Percentiles rank a stretch among this genome's conserved stretches.
Conservation (phyloP, 1,284 basidiomycete species). For the Cryptococcus sp. region DNA sequence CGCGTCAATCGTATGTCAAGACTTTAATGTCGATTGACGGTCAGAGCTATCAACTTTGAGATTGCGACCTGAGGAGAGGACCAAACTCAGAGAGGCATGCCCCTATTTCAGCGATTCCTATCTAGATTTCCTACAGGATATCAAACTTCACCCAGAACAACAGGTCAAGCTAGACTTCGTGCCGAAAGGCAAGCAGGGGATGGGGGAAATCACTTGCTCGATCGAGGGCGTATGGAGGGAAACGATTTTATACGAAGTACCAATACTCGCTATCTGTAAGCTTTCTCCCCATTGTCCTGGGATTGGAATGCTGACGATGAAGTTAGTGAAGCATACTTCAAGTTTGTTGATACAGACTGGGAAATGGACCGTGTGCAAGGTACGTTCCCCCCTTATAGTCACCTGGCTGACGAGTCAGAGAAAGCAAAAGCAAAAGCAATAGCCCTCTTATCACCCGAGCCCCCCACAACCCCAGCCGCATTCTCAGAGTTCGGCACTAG, state of each 20-base stretch:
- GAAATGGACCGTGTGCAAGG: conserved; percentile 70
- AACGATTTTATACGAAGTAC: conserved; percentile 93
- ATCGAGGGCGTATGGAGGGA: conserved; percentile 78
- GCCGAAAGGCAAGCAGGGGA: conserved; percentile 50
- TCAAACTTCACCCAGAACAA: conserved; percentile 67
- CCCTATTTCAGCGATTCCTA: conserved; percentile 73
- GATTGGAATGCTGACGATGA: neutral
- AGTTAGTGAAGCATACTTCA: conserved; percentile 54
- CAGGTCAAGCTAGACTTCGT: conserved; percentile 72
- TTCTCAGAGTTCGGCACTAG: conserved; percentile 95
- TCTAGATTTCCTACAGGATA: conserved; percentile 66
- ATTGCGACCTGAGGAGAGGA: conserved; percentile 62
- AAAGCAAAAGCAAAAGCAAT: conserved; percentile 67
- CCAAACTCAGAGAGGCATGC: conserved; percentile 66
- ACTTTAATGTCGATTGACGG: neutral
- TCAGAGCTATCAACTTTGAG: conserved; percentile 57
- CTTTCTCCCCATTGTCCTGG: conserved; percentile 53
- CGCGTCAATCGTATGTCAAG: conserved; percentile 62
- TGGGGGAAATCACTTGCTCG: conserved; percentile 70
- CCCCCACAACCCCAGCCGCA: conserved; percentile 56
- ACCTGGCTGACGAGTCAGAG: conserved; percentile 43
- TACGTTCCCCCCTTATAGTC: conserved; percentile 11
- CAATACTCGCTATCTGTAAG: conserved; percentile 82
- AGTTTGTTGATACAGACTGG: conserved; percentile 72
- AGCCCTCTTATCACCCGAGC: conserved; percentile 55